These are phyloP conservation scores for Avena insularis DNA, from an alignment of 176 grass and related monocot species.

Conservation along the genomic window DNA sequence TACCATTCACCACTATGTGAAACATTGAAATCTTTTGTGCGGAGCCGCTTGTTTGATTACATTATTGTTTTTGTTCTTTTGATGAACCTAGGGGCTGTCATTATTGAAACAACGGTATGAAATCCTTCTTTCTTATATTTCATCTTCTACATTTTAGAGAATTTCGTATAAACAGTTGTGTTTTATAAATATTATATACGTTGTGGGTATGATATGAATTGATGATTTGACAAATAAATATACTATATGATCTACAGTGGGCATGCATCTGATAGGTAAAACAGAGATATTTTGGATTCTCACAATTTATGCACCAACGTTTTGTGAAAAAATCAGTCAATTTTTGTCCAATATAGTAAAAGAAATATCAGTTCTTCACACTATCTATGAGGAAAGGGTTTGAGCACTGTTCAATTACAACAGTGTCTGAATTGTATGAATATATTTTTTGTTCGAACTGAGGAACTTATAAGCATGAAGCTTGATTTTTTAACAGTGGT, in stretches of 20 bases:
- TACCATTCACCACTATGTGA: slow-evolving; percentile 74
- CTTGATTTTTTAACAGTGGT: neutral
- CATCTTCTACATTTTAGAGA: slow-evolving; percentile 31
- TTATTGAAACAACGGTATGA: slow-evolving; percentile 96
- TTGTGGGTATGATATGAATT: neutral
- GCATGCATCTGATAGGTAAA: slow-evolving; percentile 21
- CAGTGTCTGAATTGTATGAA: slow-evolving; percentile 5
- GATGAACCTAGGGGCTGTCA: slow-evolving; percentile 86
- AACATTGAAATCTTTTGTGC: slow-evolving; percentile 81
- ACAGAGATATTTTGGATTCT: neutral
- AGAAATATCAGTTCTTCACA: slow-evolving; percentile 30
- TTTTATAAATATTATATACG: slow-evolving; percentile 34
- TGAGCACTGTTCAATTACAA: neutral
- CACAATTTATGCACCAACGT: neutral
- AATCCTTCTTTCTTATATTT: slow-evolving; percentile 16
- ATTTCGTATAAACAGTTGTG: slow-evolving; percentile 5
- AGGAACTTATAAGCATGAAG: slow-evolving; percentile 25
- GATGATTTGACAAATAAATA: slow-evolving; percentile 21
- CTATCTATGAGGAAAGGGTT: neutral
- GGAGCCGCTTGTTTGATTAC: slow-evolving; percentile 73
- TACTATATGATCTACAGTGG: slow-evolving; percentile 23
- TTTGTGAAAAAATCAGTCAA: slow-evolving; percentile 18
- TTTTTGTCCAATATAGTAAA: slow-evolving; percentile 15
- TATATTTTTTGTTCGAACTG: neutral
- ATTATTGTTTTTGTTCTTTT: slow-evolving; percentile 74